Evolutionary conservation across 1,284 basidiomycete species (phyloP).

Genomic region (Marasmius fiardii): DNA sequence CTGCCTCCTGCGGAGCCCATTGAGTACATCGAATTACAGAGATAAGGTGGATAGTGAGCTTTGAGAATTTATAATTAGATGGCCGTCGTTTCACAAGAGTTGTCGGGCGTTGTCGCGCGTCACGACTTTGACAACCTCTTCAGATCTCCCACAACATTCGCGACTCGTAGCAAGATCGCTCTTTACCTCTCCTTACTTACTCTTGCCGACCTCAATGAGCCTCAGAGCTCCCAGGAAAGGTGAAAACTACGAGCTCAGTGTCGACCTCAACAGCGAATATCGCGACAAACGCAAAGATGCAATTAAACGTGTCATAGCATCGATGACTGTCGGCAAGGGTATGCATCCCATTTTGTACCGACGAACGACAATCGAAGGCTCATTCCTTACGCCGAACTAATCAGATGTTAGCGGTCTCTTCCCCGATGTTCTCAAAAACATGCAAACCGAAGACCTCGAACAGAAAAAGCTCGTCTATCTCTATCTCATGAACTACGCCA

Average conservation of each 20-base stretch:
- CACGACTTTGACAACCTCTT: no score
- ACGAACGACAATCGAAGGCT: no score
- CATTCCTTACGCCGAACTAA: neutral
- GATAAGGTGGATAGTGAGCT: no score
- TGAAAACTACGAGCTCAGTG: conserved; percentile 93
- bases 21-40: no score
- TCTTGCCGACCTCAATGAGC: conserved; percentile 40
- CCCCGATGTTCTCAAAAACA: conserved; percentile 98
- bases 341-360: conserved; percentile 17
- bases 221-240: conserved; percentile 71
- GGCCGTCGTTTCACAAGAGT: no score
- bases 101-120: no score
- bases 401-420: conserved; percentile 93
- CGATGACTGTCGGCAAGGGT: conserved; percentile 96
- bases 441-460: conserved; percentile 93
- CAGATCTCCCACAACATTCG: neutral
- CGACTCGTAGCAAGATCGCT: neutral
- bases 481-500: conserved; percentile 98
- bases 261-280: conserved; percentile 96
- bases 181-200: neutral
- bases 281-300: conserved; percentile 96
- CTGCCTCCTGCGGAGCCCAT: no score
- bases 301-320: conserved; percentile 94
- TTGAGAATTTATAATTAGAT: no score
- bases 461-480: conserved; percentile 98